Percentiles rank a stretch among this genome's conserved stretches.
Conservation (phyloP, 768 basidiomycete species). For the Lentinula boryana region DNA sequence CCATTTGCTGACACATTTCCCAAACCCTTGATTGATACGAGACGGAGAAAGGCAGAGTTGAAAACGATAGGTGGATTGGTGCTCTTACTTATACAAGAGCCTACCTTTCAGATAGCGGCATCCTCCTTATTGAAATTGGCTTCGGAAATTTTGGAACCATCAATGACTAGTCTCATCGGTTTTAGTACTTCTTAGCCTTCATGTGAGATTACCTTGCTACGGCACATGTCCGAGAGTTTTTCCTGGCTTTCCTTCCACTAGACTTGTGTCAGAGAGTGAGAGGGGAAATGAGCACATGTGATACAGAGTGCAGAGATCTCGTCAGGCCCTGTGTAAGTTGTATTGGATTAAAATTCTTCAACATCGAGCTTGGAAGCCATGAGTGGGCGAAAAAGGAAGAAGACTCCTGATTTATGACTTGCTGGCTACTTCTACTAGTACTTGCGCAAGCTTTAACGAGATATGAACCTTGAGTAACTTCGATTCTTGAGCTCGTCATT, state of each 20-base stretch:
- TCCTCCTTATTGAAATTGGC: not conserved
- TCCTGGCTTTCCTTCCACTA: not conserved
- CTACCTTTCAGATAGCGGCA: not conserved
- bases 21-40: too few species aligned
- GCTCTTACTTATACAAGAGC: not conserved
- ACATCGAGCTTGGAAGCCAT: not conserved
- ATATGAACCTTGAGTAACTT: too few species aligned
- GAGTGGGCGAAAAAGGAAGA: not conserved
- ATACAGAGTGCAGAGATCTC: not conserved
- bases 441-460: too few species aligned
- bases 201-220: not conserved
- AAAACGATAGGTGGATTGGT: not conserved
- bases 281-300: not conserved
- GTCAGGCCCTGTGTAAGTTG: not conserved
- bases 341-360: too few species aligned
- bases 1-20: conserved; percentile 68
- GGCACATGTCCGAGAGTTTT: not conserved
- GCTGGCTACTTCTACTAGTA: too few species aligned
- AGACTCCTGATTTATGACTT: not conserved
- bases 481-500: not conserved
- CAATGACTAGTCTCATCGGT: not conserved
- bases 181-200: not conserved
- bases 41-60: too few species aligned
- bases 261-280: not conserved
- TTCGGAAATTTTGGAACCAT: not conserved